Evolutionary conservation across 73 alveolate genomes (phyloP).

Genomic region (Uronychia setigera): DNA sequence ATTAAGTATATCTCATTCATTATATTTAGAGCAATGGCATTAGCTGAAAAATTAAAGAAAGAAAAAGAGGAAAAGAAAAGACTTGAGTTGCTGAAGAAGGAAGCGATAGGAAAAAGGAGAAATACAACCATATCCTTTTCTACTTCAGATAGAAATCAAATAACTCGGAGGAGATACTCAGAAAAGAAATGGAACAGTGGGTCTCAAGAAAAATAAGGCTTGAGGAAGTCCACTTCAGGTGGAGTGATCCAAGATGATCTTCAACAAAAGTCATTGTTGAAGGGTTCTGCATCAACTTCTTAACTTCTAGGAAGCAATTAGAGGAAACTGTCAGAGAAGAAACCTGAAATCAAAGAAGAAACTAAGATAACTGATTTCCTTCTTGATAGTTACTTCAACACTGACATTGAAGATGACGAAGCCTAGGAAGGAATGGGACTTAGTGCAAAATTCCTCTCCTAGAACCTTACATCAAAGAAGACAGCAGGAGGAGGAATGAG

Average conservation of each 20-base stretch:
- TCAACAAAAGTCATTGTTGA: not conserved
- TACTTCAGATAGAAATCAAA: not conserved
- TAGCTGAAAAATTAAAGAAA: not conserved
- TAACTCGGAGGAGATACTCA: not conserved
- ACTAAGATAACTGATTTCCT: not conserved
- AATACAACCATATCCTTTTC: not conserved
- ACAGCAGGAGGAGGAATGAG: not conserved
- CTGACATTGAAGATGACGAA: not conserved
- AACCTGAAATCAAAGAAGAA: not conserved
- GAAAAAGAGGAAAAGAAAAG: not conserved
- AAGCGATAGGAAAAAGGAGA: not conserved
- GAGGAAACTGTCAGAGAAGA: too few relatives aligned
- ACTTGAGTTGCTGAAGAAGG: not conserved
- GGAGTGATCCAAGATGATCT: not conserved
- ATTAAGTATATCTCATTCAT: not conserved
- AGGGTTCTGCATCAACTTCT: not conserved
- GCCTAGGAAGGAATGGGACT: not conserved
- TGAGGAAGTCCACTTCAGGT: too few relatives aligned
- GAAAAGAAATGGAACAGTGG: not conserved
- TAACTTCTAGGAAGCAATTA: not conserved
- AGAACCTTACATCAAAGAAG: not conserved
- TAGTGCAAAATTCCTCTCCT: too few relatives aligned
- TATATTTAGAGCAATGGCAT: not conserved
- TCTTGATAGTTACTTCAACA: not conserved
- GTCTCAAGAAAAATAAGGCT: too few relatives aligned